A percentile compares a stretch with the other conserved stretches of the same genome.
phyloP scores from a whole-genome alignment of 306 rosid species.

The Fragaria iinumae region DNA sequence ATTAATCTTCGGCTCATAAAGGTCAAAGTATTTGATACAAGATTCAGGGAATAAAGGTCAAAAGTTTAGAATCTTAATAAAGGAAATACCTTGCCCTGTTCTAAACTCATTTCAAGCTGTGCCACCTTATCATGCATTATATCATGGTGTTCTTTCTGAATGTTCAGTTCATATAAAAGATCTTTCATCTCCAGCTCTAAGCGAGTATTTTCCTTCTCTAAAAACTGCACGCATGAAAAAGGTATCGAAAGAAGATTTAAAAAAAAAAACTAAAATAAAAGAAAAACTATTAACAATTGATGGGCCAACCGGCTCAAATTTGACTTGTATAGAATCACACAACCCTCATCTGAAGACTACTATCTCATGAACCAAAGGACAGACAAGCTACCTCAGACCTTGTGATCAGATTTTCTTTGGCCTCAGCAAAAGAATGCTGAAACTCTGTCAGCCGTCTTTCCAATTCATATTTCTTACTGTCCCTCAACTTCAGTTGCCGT shows the following conservation, averaged over 20 bases:
- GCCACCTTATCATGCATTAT: constrained; percentile 45
- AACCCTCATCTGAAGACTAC: not conserved
- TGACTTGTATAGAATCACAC: not conserved
- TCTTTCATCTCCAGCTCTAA: constrained; percentile 45
- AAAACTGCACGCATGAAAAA: constrained; percentile 37
- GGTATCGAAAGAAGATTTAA: not conserved
- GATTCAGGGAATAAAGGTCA: not conserved
- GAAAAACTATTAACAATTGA: not conserved
- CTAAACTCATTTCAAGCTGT: constrained; percentile 42
- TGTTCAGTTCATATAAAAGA: constrained; percentile 38
- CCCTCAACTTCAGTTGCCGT: constrained; percentile 55
- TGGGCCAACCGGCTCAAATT: not conserved
- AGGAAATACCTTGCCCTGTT: constrained; percentile 47
- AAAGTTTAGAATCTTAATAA: not conserved
- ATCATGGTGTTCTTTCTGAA: constrained; percentile 43
- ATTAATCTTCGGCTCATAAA: constrained; percentile 10
- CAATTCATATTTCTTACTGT: constrained; percentile 36
- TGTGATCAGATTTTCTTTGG: constrained; percentile 37
- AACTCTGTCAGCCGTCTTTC: constrained; percentile 48
- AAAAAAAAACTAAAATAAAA: not conserved
- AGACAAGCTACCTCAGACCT: constrained; percentile 64
- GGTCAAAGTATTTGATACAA: not conserved
- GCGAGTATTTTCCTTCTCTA: constrained; percentile 47
- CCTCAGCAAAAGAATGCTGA: constrained; percentile 43
- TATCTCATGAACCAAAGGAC: constrained; percentile 19